phyloP scores from a whole-genome alignment of 2,329 filamentous ascomycete species.

The Colletotrichum sp. region DNA sequence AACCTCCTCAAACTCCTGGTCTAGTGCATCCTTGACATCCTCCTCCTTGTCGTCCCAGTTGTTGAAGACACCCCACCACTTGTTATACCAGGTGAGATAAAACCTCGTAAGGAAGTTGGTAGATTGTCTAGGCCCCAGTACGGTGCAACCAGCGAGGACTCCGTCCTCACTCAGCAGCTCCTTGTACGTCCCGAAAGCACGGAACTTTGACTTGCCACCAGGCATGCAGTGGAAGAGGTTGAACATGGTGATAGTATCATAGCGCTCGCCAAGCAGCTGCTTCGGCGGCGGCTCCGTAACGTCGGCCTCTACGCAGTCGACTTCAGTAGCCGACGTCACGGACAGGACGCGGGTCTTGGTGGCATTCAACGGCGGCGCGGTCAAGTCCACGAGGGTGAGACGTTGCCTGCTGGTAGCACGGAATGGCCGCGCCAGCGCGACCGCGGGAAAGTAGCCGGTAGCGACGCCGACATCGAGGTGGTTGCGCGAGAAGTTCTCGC shows the following conservation, averaged over 20 bases:
- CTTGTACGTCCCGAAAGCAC: constrained; percentile 35
- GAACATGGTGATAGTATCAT: constrained; percentile 48
- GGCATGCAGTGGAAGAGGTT: constrained; percentile 49
- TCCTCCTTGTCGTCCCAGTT: constrained; percentile 41
- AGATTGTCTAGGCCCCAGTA: constrained; percentile 34
- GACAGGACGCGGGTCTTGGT: constrained; percentile 30
- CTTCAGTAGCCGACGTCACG: constrained; percentile 21
- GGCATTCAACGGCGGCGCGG: constrained; percentile 32
- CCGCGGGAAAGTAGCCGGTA: constrained; percentile 40
- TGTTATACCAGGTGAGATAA: constrained; percentile 34
- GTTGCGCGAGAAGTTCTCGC: constrained; percentile 33
- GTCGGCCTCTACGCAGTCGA: constrained; percentile 38
- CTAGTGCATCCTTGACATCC: constrained; percentile 35
- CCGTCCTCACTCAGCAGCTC: constrained; percentile 36
- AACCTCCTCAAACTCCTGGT: constrained; percentile 40
- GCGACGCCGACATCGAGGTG: constrained; percentile 47
- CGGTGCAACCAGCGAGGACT: constrained; percentile 40
- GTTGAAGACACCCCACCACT: constrained; percentile 36
- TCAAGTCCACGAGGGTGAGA: constrained; percentile 42
- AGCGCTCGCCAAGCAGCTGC: constrained; percentile 29
- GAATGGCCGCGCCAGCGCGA: constrained; percentile 25
- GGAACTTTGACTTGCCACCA: constrained; percentile 31
- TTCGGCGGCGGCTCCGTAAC: constrained; percentile 34
- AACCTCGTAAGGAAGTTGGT: constrained; percentile 28
- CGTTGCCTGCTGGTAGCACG: constrained; percentile 24